Percentiles rank a stretch among this genome's conserved stretches.
phyloP scores from a whole-genome alignment of 2,329 filamentous ascomycete genomes.

The Trichophyton verrucosum region DNA sequence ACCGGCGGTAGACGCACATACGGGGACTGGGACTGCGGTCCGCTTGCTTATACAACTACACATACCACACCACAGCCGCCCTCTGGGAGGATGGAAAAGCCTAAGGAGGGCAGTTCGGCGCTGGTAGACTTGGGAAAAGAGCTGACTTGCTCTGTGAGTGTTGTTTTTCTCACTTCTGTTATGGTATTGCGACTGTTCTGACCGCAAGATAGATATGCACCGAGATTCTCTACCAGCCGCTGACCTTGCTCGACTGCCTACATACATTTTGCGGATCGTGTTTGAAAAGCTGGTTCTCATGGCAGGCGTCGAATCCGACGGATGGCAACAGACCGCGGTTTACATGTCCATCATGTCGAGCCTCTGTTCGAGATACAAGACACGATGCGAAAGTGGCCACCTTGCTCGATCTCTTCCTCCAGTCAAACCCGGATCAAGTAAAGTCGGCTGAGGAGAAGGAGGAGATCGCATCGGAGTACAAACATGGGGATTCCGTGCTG shows the following conservation, averaged over 20 bases:
- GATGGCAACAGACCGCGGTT: constrained; percentile 45
- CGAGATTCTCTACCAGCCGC: constrained; percentile 79
- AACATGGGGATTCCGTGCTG: constrained; percentile 67
- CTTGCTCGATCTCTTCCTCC: constrained; percentile 75
- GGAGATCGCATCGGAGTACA: constrained; percentile 65
- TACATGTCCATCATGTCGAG: constrained; percentile 88
- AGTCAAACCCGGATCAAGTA: constrained; percentile 62
- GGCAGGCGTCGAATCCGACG: constrained; percentile 51
- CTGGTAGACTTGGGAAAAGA: constrained; percentile 73
- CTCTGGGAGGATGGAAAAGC: background rate
- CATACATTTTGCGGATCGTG: constrained; percentile 95
- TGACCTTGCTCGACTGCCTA: constrained; percentile 83
- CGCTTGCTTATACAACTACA: background rate
- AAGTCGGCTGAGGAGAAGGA: constrained; percentile 60
- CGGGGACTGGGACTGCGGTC: background rate
- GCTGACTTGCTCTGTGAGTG: constrained; percentile 78
- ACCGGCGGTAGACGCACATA: background rate
- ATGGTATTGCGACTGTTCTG: background rate
- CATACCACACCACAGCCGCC: background rate
- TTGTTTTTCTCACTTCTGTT: background rate
- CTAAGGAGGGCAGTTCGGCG: background rate
- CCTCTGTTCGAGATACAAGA: constrained; percentile 69
- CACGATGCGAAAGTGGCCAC: constrained; percentile 87
- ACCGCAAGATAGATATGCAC: constrained; percentile 66
- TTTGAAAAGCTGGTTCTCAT: constrained; percentile 89